phyloP scores from a whole-genome alignment of 164 flowering plant genomes.

The Pachysandra terminalis region DNA sequence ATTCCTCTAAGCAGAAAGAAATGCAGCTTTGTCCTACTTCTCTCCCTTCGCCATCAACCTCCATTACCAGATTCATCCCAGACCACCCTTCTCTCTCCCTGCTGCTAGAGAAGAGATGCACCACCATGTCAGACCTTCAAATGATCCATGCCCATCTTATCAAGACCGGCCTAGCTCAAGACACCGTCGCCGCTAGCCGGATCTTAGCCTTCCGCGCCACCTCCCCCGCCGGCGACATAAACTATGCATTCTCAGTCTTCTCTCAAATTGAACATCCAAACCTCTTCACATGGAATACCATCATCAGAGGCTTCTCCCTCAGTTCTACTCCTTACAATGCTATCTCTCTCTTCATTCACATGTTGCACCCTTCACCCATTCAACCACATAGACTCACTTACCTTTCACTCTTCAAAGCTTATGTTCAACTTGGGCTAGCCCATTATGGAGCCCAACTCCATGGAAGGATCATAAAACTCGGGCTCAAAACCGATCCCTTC shows the following conservation, averaged over 20 bases:
- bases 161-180: conserved; percentile 45
- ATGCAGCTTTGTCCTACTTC: conserved; percentile 16
- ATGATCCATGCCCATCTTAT: conserved; percentile 66
- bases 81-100: conserved; percentile 44
- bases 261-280: conserved; percentile 46
- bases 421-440: conserved; percentile 51
- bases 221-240: conserved; percentile 45
- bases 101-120: conserved; percentile 51
- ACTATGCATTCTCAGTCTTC: conserved; percentile 62
- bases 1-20: background rate
- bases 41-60: conserved; percentile 23
- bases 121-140: conserved; percentile 58
- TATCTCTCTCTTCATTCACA: conserved; percentile 48
- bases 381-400: conserved; percentile 38
- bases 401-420: conserved; percentile 77
- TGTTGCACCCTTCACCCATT: conserved; percentile 41
- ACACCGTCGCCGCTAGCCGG: conserved; percentile 19
- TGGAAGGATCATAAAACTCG: conserved; percentile 56
- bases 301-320: conserved; percentile 64
- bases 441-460: conserved; percentile 63
- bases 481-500: conserved; percentile 51
- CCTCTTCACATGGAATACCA: conserved; percentile 65
- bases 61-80: conserved; percentile 48
- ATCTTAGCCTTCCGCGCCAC: conserved; percentile 50
- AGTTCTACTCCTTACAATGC: conserved; percentile 58